A percentile compares a stretch with the other conserved stretches of the same genome.
These are phyloP conservation scores for Fusarium longipes DNA, from an alignment of 2,329 filamentous ascomycete genomes.

Conservation along the genomic window DNA sequence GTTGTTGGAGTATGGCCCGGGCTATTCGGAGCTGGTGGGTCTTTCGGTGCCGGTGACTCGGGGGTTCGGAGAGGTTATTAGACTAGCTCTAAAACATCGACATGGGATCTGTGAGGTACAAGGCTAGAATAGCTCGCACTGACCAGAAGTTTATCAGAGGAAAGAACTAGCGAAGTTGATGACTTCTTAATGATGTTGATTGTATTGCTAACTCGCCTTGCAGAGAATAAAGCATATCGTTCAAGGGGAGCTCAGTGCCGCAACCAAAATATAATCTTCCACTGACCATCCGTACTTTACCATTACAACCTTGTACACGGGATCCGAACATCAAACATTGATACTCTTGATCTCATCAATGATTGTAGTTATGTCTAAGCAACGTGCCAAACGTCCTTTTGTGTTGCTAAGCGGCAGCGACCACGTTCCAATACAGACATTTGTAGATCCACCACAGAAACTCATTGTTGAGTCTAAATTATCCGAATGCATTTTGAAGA, in stretches of 20 bases:
- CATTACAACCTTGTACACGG: neutral
- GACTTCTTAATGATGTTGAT: neutral
- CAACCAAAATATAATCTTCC: neutral
- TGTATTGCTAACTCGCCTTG: neutral
- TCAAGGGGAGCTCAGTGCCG: neutral
- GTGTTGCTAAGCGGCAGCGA: neutral
- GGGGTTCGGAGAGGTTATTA: neutral
- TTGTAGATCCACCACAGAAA: no score
- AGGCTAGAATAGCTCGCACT: neutral
- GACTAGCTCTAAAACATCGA: neutral
- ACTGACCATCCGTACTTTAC: neutral
- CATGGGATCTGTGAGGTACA: neutral
- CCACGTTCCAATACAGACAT: neutral
- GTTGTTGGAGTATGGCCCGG: neutral
- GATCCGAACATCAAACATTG: neutral
- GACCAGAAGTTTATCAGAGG: neutral
- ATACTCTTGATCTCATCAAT: neutral
- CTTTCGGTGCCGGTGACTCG: slow-evolving; percentile 2
- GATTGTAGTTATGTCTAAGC: neutral
- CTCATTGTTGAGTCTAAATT: neutral
- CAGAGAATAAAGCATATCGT: neutral
- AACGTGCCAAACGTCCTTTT: neutral
- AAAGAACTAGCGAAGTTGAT: neutral
- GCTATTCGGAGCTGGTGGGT: slow-evolving; percentile 9
- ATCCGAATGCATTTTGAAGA: neutral